Evolutionary conservation across 495 filamentous ascomycete genomes (phyloP).

Genomic region (Chlorociboria aeruginascens): DNA sequence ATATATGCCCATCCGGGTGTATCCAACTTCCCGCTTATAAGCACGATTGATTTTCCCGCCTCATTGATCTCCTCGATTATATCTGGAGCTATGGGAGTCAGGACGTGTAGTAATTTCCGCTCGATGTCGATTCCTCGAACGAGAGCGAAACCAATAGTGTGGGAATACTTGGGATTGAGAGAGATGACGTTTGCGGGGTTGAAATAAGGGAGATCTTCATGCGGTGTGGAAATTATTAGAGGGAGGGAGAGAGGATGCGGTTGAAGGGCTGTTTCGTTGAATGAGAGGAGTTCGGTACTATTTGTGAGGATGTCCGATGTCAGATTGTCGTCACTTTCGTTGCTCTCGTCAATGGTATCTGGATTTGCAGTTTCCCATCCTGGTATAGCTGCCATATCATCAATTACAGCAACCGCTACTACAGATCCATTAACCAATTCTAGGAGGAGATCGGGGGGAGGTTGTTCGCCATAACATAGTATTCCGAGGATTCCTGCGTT

Average conservation of each 20-base stretch:
- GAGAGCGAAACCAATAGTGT: slow-evolving; percentile 37
- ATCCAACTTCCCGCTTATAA: slow-evolving; percentile 47
- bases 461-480: slow-evolving; percentile 20
- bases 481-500: slow-evolving; percentile 16
- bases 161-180: slow-evolving; percentile 15
- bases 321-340: neutral
- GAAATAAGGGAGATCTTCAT: slow-evolving; percentile 19
- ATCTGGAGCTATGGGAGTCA: slow-evolving; percentile 33
- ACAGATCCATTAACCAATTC: slow-evolving; percentile 19
- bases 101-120: slow-evolving; percentile 33
- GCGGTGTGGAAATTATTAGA: slow-evolving; percentile 10
- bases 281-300: neutral
- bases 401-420: slow-evolving; percentile 17
- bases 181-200: slow-evolving; percentile 14
- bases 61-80: slow-evolving; percentile 20
- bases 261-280: neutral
- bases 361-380: slow-evolving; percentile 2
- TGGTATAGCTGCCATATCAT: slow-evolving; percentile 18
- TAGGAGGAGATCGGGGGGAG: slow-evolving; percentile 11
- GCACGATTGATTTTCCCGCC: slow-evolving; percentile 29
- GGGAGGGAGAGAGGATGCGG: neutral
- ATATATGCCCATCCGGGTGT: slow-evolving; percentile 46
- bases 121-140: slow-evolving; percentile 40
- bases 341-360: neutral
- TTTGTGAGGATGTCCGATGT: neutral